phyloP scores from a whole-genome alignment of 306 rosid species.

The Gillenia trifoliata region DNA sequence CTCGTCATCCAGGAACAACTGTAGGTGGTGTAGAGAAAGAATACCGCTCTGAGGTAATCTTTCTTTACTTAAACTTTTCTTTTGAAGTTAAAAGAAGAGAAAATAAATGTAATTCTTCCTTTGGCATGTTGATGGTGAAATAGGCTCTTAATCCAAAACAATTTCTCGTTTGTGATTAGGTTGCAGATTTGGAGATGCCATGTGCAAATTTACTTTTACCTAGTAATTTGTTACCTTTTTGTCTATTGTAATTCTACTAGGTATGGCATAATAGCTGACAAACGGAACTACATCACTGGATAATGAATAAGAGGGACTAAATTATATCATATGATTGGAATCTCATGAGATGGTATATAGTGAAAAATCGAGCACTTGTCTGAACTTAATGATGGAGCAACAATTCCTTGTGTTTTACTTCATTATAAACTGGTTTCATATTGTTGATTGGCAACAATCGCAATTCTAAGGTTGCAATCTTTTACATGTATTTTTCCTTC shows the following conservation, averaged over 20 bases:
- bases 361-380: no score
- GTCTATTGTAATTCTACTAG: no score
- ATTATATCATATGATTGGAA: background rate
- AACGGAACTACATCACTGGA: background rate
- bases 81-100: background rate
- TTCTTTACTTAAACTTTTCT: background rate
- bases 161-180: background rate
- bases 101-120: background rate
- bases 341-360: no score
- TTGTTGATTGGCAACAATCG: background rate
- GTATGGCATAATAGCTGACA: background rate
- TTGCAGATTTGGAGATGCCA: background rate
- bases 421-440: background rate
- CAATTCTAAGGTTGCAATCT: background rate
- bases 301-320: background rate
- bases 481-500: background rate
- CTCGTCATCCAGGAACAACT: slow-evolving; percentile 76
- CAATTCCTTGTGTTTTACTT: background rate
- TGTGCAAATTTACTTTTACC: background rate
- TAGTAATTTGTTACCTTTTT: background rate
- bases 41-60: slow-evolving; percentile 64
- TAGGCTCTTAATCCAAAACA: background rate
- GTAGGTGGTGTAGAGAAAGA: slow-evolving; percentile 85
- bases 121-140: background rate
- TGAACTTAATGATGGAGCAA: background rate